phyloP scores from a whole-genome alignment of 208 protist genomes.

The Wallacemonas sp. region DNA sequence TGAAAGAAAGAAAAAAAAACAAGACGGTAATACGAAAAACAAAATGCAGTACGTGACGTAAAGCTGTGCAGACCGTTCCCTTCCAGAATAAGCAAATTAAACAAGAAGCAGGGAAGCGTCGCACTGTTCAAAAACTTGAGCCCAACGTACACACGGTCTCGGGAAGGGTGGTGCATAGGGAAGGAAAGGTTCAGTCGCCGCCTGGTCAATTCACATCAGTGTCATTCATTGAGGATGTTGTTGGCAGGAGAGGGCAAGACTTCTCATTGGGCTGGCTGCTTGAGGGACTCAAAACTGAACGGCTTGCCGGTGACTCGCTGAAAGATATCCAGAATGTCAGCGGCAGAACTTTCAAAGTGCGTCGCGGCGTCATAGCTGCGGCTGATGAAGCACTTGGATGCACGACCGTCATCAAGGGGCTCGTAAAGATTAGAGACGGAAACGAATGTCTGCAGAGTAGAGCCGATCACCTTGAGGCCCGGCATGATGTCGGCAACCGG shows the following conservation, averaged over 20 bases:
- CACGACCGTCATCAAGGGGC: constrained; percentile 89
- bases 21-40: neutral
- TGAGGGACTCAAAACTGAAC: constrained; percentile 79
- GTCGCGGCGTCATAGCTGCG: constrained; percentile 96
- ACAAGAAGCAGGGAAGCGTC: too few relatives aligned
- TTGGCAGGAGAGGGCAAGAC: neutral
- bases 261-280: constrained; percentile 26
- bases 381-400: constrained; percentile 95
- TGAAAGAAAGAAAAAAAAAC: neutral
- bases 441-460: constrained; percentile 90
- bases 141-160: too few relatives aligned
- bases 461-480: constrained; percentile 93
- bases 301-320: constrained; percentile 95
- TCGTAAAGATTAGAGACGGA: constrained; percentile 90
- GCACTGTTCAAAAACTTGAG: too few relatives aligned
- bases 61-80: too few relatives aligned
- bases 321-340: constrained; percentile 97
- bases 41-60: too few relatives aligned
- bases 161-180: too few relatives aligned
- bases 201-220: too few relatives aligned
- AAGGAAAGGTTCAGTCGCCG: too few relatives aligned
- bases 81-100: too few relatives aligned
- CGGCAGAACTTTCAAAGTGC: constrained; percentile 99
- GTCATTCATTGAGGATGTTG: neutral
- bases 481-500: constrained; percentile 94